These are phyloP conservation scores for Tetrahymena thermophila DNA, from an alignment of 73 alveolate species.

Conservation along the genomic window DNA sequence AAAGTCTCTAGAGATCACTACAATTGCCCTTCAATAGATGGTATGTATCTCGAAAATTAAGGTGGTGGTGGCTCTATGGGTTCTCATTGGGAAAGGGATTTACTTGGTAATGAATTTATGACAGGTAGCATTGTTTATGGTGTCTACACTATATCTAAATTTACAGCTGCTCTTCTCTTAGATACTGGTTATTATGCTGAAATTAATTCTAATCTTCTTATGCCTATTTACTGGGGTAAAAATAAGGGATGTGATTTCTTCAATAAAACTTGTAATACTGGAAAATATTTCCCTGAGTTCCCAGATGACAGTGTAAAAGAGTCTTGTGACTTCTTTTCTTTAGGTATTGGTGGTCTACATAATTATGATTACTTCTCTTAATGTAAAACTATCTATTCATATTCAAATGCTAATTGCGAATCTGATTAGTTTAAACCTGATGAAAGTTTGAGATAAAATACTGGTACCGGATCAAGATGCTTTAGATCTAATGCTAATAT, in stretches of 20 bases:
- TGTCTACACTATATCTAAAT: background rate
- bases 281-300: background rate
- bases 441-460: background rate
- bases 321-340: background rate
- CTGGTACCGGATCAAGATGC: background rate
- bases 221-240: background rate
- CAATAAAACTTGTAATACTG: background rate
- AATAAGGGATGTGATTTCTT: background rate
- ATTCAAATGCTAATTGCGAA: background rate
- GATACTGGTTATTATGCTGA: background rate
- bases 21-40: background rate
- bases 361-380: background rate
- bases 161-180: background rate
- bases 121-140: background rate
- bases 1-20: background rate
- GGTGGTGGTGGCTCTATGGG: background rate
- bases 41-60: background rate
- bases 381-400: background rate
- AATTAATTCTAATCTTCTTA: background rate
- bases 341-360: background rate
- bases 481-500: background rate
- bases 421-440: background rate
- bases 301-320: background rate
- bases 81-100: background rate
- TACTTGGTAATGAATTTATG: background rate